Evolutionary conservation across 179 eudicot genomes (phyloP), one percentile per base, ranked within the genome.

Genomic region (Beta macrorhiza): DNA sequence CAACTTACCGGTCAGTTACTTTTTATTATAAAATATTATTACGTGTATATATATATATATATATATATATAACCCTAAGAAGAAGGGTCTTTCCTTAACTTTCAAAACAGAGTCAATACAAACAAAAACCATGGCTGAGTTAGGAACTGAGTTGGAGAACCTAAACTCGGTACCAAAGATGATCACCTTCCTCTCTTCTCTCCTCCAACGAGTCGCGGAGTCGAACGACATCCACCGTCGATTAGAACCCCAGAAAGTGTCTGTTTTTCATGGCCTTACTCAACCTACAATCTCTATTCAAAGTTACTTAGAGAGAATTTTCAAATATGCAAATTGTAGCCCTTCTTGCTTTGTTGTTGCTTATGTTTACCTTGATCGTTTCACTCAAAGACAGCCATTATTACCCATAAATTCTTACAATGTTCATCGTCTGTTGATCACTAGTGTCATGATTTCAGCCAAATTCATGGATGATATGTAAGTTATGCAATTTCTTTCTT

Each of bases 381-480:
- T 91, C 59, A 84, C 90, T 17, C 91, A 85, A 84, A 32, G 81
- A 12, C 92, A 88, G 55, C 91, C 92, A 3, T 58, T 87, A 72
- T 76, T 91, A 74, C 82, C 89, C 55, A 81, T 91, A 45, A 88
- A 88, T 61, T 89, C 93, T 20, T 86, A 67, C 80, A 91, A 88
- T 79, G 88, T 91, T 76, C 93, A 91, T 85, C 89, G 93, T 22
- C 79, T 91, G 79, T 83, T 91, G 72, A 88, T 91, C 68, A 91
- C 92, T 49, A 86, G 90, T 83, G 93, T 91, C 83, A 81, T 91
- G 89, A 67, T 91, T 81, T 86, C 93, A 73, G 93, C 92, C 19
- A 91, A 91, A 74, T 91, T 91, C 88, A 85, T 91, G 91, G 93
- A 91, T 83, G 93, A 91, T 75, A 69, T 88, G 93, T 91, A 72